phyloP scores from a whole-genome alignment of 2,329 filamentous ascomycete species.

The Xylariomycetidae sp. region DNA sequence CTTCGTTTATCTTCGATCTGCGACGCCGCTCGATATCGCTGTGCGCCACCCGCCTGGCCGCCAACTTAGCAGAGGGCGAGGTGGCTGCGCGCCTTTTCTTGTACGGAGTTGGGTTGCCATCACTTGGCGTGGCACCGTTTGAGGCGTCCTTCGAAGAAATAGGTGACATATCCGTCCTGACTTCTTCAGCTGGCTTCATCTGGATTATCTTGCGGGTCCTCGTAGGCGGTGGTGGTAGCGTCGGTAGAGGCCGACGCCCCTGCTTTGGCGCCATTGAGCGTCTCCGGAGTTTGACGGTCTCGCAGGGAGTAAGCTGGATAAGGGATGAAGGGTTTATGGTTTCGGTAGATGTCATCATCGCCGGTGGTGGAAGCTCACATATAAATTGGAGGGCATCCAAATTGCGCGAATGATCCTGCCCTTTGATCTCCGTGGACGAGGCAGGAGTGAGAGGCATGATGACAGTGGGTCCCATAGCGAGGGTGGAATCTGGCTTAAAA shows the following conservation, averaged over 20 bases:
- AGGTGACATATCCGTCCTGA: conserved; percentile 26
- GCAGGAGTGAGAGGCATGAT: conserved; percentile 72
- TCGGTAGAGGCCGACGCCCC: conserved; percentile 58
- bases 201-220: conserved; percentile 94
- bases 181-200: conserved; percentile 68
- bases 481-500: conserved; percentile 1
- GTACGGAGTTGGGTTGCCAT: conserved; percentile 38
- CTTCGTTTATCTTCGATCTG: conserved; percentile 97
- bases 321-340: no score
- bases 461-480: conserved; percentile 57
- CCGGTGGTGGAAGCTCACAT: conserved; percentile 74
- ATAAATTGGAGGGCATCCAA: conserved; percentile 57
- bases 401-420: conserved; percentile 59
- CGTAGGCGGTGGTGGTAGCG: conserved; percentile 86
- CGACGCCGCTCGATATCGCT: conserved; percentile 87
- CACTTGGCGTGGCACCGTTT: conserved; percentile 8
- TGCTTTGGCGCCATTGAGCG: conserved; percentile 42
- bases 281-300: conserved; percentile 46
- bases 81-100: conserved; percentile 71
- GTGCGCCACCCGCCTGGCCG: conserved; percentile 91
- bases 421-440: conserved; percentile 73
- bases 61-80: conserved; percentile 86
- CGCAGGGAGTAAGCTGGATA: conserved; percentile 38
- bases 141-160: conserved; percentile 14
- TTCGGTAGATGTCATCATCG: conserved; percentile 45